phyloP scores from a whole-genome alignment of 139 green algal species.

The Pedinophyceae sp. region DNA sequence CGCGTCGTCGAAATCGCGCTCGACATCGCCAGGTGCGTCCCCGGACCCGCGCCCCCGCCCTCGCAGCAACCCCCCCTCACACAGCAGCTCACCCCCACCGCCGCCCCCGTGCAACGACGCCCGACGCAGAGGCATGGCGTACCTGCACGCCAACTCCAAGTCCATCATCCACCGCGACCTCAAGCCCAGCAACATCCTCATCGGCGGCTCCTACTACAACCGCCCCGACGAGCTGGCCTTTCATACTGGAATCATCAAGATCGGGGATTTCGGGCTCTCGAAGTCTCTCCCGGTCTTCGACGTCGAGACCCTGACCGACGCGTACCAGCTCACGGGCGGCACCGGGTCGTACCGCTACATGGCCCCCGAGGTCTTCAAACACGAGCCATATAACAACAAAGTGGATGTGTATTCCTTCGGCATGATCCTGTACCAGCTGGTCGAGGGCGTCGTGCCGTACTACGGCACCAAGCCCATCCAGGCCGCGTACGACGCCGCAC shows the following conservation, averaged over 20 bases:
- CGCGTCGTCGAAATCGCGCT: conserved; percentile 60
- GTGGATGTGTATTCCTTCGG: conserved; percentile 39
- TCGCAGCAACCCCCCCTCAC: too few species aligned
- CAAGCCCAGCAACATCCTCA: conserved; percentile 67
- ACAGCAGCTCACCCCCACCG: too few species aligned
- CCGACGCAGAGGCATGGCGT: conserved; percentile 68
- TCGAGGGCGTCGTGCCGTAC: neutral
- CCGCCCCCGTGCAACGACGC: too few species aligned
- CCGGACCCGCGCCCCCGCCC: too few species aligned
- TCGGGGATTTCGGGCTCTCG: conserved; percentile 75
- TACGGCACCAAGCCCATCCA: neutral
- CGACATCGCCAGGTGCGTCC: conserved; percentile 66
- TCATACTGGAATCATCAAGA: conserved; percentile 55
- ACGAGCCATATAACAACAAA: conserved; percentile 48
- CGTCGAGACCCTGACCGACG: neutral
- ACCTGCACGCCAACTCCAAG: conserved; percentile 56
- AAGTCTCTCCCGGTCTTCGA: conserved; percentile 21
- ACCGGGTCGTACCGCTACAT: neutral
- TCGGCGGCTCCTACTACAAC: conserved; percentile 39
- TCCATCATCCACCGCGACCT: conserved; percentile 33
- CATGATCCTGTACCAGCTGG: neutral
- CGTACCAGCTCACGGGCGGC: neutral
- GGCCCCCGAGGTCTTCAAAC: conserved; percentile 42
- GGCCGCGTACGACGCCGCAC: neutral
- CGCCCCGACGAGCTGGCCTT: conserved; percentile 45